Evolutionary conservation across 2,329 filamentous ascomycete genomes (phyloP).

Genomic region (Trichoderma semiorbis): DNA sequence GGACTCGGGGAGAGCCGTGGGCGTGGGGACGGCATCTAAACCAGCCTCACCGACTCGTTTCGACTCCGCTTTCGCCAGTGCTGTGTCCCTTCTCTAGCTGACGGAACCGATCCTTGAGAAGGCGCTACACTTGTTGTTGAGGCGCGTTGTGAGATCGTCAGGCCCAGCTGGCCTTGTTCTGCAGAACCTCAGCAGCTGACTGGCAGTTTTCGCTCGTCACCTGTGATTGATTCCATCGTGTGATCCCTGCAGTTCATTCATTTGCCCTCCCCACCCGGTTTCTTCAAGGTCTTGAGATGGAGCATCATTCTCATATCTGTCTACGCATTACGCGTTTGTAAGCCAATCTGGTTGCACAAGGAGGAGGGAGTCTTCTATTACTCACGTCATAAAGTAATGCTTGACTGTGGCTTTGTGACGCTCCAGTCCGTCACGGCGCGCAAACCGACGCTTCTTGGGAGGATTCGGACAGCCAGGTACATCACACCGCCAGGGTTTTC

Average conservation of each 20-base stretch:
- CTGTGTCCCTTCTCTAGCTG: neutral
- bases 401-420: conserved; percentile 41
- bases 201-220: neutral
- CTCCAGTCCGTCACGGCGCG: conserved; percentile 41
- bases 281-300: neutral
- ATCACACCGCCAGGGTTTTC: conserved; percentile 41
- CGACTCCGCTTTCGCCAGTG: neutral
- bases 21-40: neutral
- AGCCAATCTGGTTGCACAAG: neutral
- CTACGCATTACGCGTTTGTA: neutral
- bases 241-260: neutral
- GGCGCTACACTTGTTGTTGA: neutral
- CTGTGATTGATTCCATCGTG: neutral
- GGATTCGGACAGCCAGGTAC: conserved; percentile 40
- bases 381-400: conserved; percentile 33
- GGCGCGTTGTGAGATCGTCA: neutral
- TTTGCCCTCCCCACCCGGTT: neutral
- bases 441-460: conserved; percentile 40
- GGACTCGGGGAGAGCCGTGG: conserved; percentile 15
- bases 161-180: neutral
- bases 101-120: neutral
- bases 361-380: neutral
- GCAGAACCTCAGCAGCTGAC: neutral
- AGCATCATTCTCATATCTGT: neutral
- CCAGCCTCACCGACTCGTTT: conserved; percentile 3